Evolutionary conservation across 257 asterid species (phyloP).

Genomic region (Gentiana straminea): DNA sequence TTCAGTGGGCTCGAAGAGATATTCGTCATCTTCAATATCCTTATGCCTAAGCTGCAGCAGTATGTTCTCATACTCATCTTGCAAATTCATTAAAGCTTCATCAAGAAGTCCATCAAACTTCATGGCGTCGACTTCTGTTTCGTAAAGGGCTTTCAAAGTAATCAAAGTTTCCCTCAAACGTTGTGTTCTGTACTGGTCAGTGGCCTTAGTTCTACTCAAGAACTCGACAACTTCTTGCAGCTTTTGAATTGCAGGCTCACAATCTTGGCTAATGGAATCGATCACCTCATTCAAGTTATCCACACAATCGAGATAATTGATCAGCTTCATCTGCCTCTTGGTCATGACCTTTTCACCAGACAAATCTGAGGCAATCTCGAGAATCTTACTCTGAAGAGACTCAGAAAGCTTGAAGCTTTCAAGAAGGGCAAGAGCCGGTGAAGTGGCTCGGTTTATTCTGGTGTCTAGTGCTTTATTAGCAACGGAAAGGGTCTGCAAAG

Average conservation of each 20-base stretch:
- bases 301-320: conserved; percentile 53
- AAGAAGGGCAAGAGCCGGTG: conserved; percentile 58
- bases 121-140: conserved; percentile 65
- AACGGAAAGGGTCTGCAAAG: conserved; percentile 63
- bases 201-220: conserved; percentile 77
- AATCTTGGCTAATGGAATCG: conserved; percentile 28
- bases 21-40: conserved; percentile 16
- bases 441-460: conserved; percentile 56
- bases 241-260: conserved; percentile 65
- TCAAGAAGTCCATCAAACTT: conserved; percentile 67
- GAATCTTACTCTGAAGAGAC: conserved; percentile 46
- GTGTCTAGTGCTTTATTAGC: conserved; percentile 66
- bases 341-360: conserved; percentile 24
- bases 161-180: conserved; percentile 52
- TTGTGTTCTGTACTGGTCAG: conserved; percentile 48
- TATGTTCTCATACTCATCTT: conserved; percentile 68
- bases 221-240: conserved; percentile 82
- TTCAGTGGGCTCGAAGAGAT: conserved; percentile 12
- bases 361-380: conserved; percentile 27
- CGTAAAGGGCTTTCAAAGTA: conserved; percentile 55
- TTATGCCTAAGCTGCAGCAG: conserved; percentile 40
- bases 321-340: conserved; percentile 31
- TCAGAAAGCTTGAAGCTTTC: conserved; percentile 58
- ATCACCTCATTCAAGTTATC: conserved; percentile 39
- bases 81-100: conserved; percentile 69